phyloP scores from a whole-genome alignment of 768 basidiomycete genomes.

The Sarcomyxa edulis region DNA sequence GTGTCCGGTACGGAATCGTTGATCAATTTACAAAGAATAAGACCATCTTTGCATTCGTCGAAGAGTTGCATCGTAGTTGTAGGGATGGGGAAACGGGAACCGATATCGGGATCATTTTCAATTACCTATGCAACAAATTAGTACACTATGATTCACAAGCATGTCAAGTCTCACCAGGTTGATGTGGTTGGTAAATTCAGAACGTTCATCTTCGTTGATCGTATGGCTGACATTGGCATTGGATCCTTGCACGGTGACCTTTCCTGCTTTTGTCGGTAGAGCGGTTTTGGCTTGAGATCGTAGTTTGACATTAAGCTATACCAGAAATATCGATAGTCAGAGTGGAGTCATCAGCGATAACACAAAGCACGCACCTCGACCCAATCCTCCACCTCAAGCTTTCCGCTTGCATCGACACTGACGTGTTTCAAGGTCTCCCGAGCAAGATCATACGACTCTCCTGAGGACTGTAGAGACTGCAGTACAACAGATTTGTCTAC shows the following conservation, averaged over 20 bases:
- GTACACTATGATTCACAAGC: neutral
- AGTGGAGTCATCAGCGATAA: constrained; percentile 15
- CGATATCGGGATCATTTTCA: constrained; percentile 85
- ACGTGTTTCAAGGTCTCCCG: constrained; percentile 91
- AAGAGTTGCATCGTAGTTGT: constrained; percentile 98
- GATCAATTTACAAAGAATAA: constrained; percentile 97
- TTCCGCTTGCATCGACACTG: constrained; percentile 90
- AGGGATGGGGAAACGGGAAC: constrained; percentile 81
- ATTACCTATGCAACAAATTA: constrained; percentile 61
- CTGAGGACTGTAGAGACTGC: constrained; percentile 69
- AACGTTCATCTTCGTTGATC: constrained; percentile 93
- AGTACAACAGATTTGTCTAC: constrained; percentile 80
- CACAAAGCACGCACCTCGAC: constrained; percentile 68
- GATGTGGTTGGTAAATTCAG: constrained; percentile 98
- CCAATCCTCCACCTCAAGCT: constrained; percentile 97
- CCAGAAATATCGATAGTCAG: constrained; percentile 16
- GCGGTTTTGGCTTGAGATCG: constrained; percentile 42
- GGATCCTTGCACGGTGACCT: constrained; percentile 91
- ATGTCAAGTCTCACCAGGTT: constrained; percentile 67
- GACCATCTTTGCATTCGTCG: constrained; percentile 92
- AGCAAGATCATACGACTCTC: constrained; percentile 87
- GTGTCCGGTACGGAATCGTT: constrained; percentile 99
- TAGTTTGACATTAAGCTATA: constrained; percentile 79
- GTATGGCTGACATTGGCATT: constrained; percentile 96
- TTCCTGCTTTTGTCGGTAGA: constrained; percentile 69